Evolutionary conservation across 2,329 filamentous ascomycete species (phyloP).

Genomic region (Epichloe gansuensis): DNA sequence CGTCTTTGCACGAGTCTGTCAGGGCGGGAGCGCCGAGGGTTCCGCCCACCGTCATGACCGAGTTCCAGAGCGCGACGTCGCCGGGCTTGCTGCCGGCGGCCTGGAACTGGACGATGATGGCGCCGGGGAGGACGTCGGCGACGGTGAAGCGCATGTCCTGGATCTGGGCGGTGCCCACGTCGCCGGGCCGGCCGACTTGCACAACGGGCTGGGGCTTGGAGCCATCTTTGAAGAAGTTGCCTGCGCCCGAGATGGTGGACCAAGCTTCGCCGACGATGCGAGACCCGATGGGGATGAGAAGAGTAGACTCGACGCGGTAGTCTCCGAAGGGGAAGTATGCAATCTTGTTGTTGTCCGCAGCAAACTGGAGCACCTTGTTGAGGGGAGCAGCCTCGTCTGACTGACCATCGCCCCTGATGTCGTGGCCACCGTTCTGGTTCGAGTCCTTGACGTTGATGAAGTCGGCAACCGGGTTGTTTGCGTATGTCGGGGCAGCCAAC

Average conservation of each 20-base stretch:
- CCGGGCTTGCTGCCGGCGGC: conserved; percentile 27
- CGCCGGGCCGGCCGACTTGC: conserved; percentile 35
- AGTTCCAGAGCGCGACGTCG: conserved; percentile 39
- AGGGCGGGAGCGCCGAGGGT: conserved; percentile 24
- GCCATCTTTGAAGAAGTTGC: conserved; percentile 30
- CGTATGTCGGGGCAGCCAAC: conserved; percentile 28
- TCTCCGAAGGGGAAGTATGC: conserved; percentile 19
- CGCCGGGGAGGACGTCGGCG: conserved; percentile 29
- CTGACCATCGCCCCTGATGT: conserved; percentile 25
- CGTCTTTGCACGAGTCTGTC: conserved; percentile 23
- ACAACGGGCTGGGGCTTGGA: conserved; percentile 35
- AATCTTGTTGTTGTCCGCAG: conserved; percentile 19
- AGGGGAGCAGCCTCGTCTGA: conserved; percentile 25
- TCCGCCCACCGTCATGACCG: conserved; percentile 33
- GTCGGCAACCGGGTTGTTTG: conserved; percentile 16
- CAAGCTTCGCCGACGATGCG: conserved; percentile 44
- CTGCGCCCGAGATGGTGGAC: conserved; percentile 36
- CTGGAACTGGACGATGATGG: conserved; percentile 27
- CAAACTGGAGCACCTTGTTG: conserved; percentile 25
- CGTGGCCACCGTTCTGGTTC: conserved; percentile 16
- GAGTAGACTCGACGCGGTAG: conserved; percentile 16
- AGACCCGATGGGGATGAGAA: conserved; percentile 25
- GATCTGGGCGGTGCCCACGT: conserved; percentile 38
- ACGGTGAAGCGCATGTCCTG: conserved; percentile 41
- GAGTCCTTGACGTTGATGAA: conserved; percentile 27